Percentiles rank a stretch among this genome's conserved stretches.
These are phyloP conservation scores for Trametes villosa DNA, from an alignment of 768 basidiomycete genomes.

Conservation along the genomic window DNA sequence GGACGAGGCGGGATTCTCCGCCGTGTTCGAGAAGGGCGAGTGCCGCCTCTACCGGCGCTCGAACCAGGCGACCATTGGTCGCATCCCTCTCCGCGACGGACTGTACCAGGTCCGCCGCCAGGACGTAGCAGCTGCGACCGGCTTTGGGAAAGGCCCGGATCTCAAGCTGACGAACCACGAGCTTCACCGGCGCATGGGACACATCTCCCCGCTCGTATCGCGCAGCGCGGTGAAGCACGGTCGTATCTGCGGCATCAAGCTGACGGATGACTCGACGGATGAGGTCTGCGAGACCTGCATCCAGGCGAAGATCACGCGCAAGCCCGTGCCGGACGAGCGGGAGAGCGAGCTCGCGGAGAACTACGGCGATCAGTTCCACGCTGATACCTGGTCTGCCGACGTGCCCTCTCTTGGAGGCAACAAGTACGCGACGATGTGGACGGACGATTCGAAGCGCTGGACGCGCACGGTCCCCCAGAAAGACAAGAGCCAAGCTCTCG, in stretches of 20 bases:
- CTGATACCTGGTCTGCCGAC: conserved; percentile 49
- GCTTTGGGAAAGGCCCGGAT: not conserved
- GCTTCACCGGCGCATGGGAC: too few species aligned
- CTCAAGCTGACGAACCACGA: conserved; percentile 24
- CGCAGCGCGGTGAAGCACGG: too few species aligned
- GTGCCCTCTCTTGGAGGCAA: conserved; percentile 30
- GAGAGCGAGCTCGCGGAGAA: conserved; percentile 6
- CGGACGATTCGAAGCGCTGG: conserved; percentile 32
- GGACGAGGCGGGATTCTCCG: too few species aligned
- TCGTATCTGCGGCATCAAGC: too few species aligned
- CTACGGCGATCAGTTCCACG: conserved; percentile 43
- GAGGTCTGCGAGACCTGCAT: conserved; percentile 48
- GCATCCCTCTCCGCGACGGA: conserved; percentile 22
- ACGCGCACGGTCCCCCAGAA: conserved; percentile 34
- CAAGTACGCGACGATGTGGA: conserved; percentile 34
- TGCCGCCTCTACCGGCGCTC: conserved; percentile 7
- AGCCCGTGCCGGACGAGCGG: conserved; percentile 15
- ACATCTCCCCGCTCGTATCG: too few species aligned
- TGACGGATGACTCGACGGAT: not conserved
- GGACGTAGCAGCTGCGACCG: not conserved
- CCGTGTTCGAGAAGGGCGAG: too few species aligned
- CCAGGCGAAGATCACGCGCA: conserved; percentile 30
- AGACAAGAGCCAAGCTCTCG: conserved; percentile 37
- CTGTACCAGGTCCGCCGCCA: conserved; percentile 24
- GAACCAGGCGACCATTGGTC: conserved; percentile 17